These are phyloP conservation scores for Taiozyma sp. DNA, from an alignment of 1,139 yeast genomes.

Conservation along the genomic window DNA sequence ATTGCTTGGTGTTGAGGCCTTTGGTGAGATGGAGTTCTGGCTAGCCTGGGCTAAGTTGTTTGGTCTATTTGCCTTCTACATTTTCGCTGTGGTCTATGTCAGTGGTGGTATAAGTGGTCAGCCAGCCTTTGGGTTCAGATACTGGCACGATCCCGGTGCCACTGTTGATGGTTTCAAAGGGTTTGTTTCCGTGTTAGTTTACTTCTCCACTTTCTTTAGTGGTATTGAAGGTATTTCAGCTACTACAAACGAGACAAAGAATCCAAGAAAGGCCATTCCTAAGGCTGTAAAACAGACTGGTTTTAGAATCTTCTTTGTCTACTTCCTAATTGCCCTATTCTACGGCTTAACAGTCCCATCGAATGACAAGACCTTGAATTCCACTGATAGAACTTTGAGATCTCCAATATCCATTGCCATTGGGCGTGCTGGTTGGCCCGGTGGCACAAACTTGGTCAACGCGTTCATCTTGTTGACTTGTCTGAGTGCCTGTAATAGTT, in stretches of 20 bases:
- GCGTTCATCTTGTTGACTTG: constrained; percentile 48
- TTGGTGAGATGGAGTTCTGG: constrained; percentile 69
- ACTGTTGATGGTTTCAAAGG: constrained; percentile 38
- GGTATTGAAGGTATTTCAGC: constrained; percentile 40
- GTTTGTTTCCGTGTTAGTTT: constrained; percentile 36
- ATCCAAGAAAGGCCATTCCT: constrained; percentile 37
- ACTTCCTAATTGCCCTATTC: constrained; percentile 37
- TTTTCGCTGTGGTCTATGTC: constrained; percentile 62
- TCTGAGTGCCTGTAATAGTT: constrained; percentile 53
- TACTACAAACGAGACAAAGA: constrained; percentile 39
- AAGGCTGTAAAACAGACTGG: constrained; percentile 33
- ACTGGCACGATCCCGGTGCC: constrained; percentile 38
- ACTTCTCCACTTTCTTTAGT: constrained; percentile 38
- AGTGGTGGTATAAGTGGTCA: constrained; percentile 30
- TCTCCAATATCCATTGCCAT: constrained; percentile 79
- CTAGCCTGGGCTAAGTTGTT: constrained; percentile 63
- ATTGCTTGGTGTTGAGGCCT: constrained; percentile 55
- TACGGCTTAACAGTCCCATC: constrained; percentile 31
- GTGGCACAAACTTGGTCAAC: constrained; percentile 36
- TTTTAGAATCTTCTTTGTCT: constrained; percentile 53
- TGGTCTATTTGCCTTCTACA: constrained; percentile 67
- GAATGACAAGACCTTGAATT: constrained; percentile 17
- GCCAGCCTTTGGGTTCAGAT: constrained; percentile 40
- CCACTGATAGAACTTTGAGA: constrained; percentile 40
- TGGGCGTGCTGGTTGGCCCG: constrained; percentile 35